These are phyloP conservation scores for Ophiostoma sp. DNA, from an alignment of 2,329 filamentous ascomycete genomes.

Conservation along the genomic window DNA sequence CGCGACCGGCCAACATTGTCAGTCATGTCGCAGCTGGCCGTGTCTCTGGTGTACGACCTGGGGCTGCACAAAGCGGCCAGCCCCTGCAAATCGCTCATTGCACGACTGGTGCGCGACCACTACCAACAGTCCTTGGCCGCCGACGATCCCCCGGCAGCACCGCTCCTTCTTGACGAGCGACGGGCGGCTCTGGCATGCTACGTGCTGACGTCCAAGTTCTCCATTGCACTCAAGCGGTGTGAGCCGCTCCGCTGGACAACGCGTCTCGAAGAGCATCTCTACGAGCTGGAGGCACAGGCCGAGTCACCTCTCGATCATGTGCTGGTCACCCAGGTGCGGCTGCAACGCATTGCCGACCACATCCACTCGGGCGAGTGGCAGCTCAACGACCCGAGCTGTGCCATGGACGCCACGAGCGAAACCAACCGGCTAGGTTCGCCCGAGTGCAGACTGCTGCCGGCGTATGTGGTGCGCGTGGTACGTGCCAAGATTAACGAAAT, in stretches of 20 bases:
- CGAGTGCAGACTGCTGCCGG: conserved; percentile 33
- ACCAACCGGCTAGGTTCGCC: not conserved
- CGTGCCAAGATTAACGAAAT: conserved; percentile 34
- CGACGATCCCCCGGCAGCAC: conserved; percentile 13
- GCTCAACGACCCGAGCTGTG: conserved; percentile 26
- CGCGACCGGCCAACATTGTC: conserved; percentile 46
- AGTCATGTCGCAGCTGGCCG: conserved; percentile 45
- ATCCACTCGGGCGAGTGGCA: conserved; percentile 33
- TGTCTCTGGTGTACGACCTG: conserved; percentile 47
- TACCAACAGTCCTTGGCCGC: conserved; percentile 27
- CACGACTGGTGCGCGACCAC: conserved; percentile 24
- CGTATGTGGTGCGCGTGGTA: conserved; percentile 31
- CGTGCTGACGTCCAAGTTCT: conserved; percentile 38
- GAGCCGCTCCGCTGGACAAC: conserved; percentile 58
- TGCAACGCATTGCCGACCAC: conserved; percentile 45
- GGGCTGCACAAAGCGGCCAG: conserved; percentile 41
- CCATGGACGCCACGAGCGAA: not conserved
- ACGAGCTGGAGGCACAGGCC: conserved; percentile 45
- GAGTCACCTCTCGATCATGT: conserved; percentile 53
- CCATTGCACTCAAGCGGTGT: conserved; percentile 44
- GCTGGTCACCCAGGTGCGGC: conserved; percentile 45
- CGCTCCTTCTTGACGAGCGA: conserved; percentile 45
- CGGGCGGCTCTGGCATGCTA: conserved; percentile 51
- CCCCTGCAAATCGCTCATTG: conserved; percentile 23
- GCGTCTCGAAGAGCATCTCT: conserved; percentile 59